A percentile compares a stretch with the other conserved stretches of the same genome.
Evolutionary conservation across 441 rosid genomes (phyloP).

Genomic region (Omphalea diandra): DNA sequence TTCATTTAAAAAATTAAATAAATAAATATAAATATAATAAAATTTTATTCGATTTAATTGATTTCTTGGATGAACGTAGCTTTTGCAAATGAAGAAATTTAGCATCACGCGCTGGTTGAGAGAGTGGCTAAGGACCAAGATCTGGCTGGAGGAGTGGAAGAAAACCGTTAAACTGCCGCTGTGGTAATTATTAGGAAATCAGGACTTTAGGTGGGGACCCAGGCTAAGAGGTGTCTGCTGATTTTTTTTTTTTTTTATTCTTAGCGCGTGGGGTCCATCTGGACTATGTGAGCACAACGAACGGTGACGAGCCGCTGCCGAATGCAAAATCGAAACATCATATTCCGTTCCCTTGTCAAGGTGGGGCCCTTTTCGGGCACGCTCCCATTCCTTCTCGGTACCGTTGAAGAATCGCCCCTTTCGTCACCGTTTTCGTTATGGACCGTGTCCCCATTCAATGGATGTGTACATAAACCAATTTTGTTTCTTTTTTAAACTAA

Average conservation of each 20-base stretch:
- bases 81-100: no score
- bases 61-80: no score
- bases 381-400: background rate
- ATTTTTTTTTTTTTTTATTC: background rate
- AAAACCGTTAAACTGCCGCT: constrained; percentile 22
- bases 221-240: background rate
- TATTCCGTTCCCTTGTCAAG: constrained; percentile 19
- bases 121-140: background rate
- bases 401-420: constrained; percentile 4
- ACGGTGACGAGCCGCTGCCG: constrained; percentile 74
- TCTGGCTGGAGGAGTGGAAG: background rate
- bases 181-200: background rate
- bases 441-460: background rate
- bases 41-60: no score
- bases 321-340: constrained; percentile 1
- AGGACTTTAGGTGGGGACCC: constrained; percentile 10
- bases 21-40: background rate
- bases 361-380: background rate
- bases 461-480: no score
- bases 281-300: constrained; percentile 22
- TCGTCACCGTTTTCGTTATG: background rate
- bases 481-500: no score
- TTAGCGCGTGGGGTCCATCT: background rate
- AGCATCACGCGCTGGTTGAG: background rate
- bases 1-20: no score